Conservation (phyloP, 1,139 yeast species). For the Ogataea hybrid region DNA sequence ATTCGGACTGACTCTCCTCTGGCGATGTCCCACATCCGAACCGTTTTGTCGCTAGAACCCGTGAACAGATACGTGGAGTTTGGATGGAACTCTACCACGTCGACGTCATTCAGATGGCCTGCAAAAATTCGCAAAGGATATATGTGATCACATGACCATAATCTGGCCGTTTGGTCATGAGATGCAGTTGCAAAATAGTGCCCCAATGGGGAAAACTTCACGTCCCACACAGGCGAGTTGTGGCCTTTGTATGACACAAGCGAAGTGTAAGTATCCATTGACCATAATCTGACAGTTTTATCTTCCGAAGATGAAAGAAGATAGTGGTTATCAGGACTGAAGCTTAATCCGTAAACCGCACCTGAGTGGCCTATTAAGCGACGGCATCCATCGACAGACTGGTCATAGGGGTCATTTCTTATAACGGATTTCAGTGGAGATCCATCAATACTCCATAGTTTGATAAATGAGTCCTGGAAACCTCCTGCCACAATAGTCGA, state of each 20-base stretch:
- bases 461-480: slow-evolving; percentile 86
- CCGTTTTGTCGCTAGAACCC: slow-evolving; percentile 92
- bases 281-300: slow-evolving; percentile 90
- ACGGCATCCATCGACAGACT: slow-evolving; percentile 39
- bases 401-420: slow-evolving; percentile 56
- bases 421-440: slow-evolving; percentile 69
- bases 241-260: slow-evolving; percentile 96
- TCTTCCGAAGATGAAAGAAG: slow-evolving; percentile 87
- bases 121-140: slow-evolving; percentile 95
- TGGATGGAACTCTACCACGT: slow-evolving; percentile 93
- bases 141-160: slow-evolving; percentile 98
- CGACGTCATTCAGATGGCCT: slow-evolving; percentile 96
- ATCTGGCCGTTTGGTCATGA: slow-evolving; percentile 94
- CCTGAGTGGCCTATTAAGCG: slow-evolving; percentile 92
- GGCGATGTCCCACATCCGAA: slow-evolving; percentile 97
- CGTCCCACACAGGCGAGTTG: slow-evolving; percentile 97
- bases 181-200: slow-evolving; percentile 98
- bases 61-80: slow-evolving; percentile 92
- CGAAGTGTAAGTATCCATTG: slow-evolving; percentile 84
- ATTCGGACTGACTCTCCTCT: slow-evolving; percentile 88
- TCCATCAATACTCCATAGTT: slow-evolving; percentile 92
- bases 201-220: slow-evolving; percentile 89
- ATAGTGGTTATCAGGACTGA: slow-evolving; percentile 86
- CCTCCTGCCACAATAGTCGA: slow-evolving; percentile 90
- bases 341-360: slow-evolving; percentile 85